phyloP scores from a whole-genome alignment of 108 stramenopile species.

The Fragilaria crotonensis region DNA sequence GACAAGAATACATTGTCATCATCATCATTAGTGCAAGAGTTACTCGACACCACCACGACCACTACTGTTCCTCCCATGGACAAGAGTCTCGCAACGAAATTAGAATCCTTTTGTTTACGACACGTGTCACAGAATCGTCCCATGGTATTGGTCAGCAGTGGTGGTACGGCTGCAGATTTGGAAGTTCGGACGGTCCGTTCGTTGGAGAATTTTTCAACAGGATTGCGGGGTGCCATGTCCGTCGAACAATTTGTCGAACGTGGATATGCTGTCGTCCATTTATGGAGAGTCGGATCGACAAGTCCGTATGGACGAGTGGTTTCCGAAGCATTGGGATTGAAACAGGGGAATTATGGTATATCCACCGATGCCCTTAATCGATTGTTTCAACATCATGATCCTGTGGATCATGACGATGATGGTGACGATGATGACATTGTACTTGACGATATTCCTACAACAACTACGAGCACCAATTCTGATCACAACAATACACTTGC shows the following conservation, averaged over 20 bases:
- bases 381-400: conserved; percentile 45
- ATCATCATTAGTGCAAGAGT: too few relatives aligned
- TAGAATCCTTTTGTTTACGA: conserved; percentile 43
- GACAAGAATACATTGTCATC: too few relatives aligned
- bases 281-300: conserved; percentile 67
- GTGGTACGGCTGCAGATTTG: conserved; percentile 81
- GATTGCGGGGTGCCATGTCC: conserved; percentile 78
- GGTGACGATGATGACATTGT: conserved; percentile 8
- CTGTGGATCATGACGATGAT: conserved; percentile 42
- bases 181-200: conserved; percentile 85
- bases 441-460: background rate
- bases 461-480: conserved; percentile 8
- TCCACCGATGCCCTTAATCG: conserved; percentile 39
- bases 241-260: conserved; percentile 83
- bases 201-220: conserved; percentile 95
- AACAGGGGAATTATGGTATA: conserved; percentile 36
- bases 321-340: conserved; percentile 32
- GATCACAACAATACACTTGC: conserved; percentile 11
- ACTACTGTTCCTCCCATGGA: conserved; percentile 1
- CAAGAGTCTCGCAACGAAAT: conserved; percentile 10
- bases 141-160: conserved; percentile 81
- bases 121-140: conserved; percentile 71
- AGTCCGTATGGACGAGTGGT: conserved; percentile 74
- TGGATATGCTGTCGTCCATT: conserved; percentile 90
- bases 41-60: too few relatives aligned